Evolutionary conservation across 164 flowering plant genomes (phyloP).

Genomic region (Chloranthus sessilifolius): DNA sequence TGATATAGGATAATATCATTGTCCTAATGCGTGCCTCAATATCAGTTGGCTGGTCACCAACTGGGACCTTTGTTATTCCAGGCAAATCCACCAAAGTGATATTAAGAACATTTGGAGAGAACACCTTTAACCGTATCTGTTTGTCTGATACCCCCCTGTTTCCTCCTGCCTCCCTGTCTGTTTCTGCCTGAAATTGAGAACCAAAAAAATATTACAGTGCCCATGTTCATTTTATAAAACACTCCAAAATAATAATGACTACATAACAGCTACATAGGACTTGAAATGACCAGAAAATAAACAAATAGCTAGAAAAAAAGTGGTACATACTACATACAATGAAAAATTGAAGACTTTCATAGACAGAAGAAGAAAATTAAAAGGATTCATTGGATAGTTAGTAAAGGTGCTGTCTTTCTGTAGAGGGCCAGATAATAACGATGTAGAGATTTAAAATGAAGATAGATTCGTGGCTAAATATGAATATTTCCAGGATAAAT

Average conservation of each 20-base stretch:
- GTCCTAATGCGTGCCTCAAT: slow-evolving; percentile 37
- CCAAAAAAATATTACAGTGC: neutral
- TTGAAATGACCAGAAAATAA: neutral
- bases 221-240: neutral
- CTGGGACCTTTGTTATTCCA: slow-evolving; percentile 40
- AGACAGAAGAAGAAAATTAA: too few relatives aligned
- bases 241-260: too few relatives aligned
- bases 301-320: neutral
- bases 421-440: too few relatives aligned
- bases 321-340: too few relatives aligned
- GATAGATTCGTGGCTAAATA: too few relatives aligned
- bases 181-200: slow-evolving; percentile 28
- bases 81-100: slow-evolving; percentile 40
- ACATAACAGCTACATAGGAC: neutral
- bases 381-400: too few relatives aligned
- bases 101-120: slow-evolving; percentile 36
- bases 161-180: slow-evolving; percentile 33
- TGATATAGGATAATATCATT: slow-evolving; percentile 37
- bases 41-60: slow-evolving; percentile 38
- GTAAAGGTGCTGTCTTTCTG: too few relatives aligned
- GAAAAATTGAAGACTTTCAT: too few relatives aligned
- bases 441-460: too few relatives aligned
- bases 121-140: slow-evolving; percentile 35
- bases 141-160: slow-evolving; percentile 38
- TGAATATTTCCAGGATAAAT: too few relatives aligned